Evolutionary conservation across 257 asterid genomes (phyloP).

Genomic region (Parsonsia alboflavescens): DNA sequence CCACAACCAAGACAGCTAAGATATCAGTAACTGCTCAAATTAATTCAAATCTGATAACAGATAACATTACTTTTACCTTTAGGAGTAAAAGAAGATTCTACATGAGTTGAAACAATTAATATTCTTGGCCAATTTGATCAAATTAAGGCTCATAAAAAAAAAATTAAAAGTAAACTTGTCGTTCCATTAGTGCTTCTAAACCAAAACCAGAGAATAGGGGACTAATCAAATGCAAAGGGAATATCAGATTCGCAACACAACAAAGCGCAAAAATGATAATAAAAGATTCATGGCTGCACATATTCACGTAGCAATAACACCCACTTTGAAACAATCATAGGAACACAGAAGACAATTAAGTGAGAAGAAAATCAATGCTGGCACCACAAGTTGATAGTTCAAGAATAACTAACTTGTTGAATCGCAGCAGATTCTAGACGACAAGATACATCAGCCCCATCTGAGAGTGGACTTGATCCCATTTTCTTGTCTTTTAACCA

Average conservation of each 20-base stretch:
- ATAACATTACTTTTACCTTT: not conserved
- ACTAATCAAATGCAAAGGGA: too few species aligned
- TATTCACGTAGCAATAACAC: not conserved
- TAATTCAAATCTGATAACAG: not conserved
- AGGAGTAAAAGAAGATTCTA: not conserved
- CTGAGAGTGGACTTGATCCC: conserved; percentile 37
- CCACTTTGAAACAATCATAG: not conserved
- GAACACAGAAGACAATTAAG: not conserved
- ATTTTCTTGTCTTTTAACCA: conserved; percentile 72
- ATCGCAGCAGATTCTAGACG: conserved; percentile 26
- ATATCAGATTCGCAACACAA: too few species aligned
- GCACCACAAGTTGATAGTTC: not conserved
- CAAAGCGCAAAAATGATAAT: not conserved
- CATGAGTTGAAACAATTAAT: not conserved
- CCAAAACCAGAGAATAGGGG: not conserved
- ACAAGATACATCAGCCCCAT: conserved; percentile 32
- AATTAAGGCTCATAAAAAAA: not conserved
- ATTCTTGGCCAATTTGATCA: not conserved
- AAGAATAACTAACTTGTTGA: conserved; percentile 37
- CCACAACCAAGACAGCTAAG: not conserved
- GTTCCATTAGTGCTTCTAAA: not conserved
- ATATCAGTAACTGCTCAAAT: not conserved
- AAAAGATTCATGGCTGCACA: not conserved
- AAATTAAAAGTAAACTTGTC: not conserved
- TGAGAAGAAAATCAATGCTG: conserved; percentile 9